These are phyloP conservation scores for Amphirosellinia nigrospora DNA, from an alignment of 495 filamentous ascomycete genomes.

Conservation along the genomic window DNA sequence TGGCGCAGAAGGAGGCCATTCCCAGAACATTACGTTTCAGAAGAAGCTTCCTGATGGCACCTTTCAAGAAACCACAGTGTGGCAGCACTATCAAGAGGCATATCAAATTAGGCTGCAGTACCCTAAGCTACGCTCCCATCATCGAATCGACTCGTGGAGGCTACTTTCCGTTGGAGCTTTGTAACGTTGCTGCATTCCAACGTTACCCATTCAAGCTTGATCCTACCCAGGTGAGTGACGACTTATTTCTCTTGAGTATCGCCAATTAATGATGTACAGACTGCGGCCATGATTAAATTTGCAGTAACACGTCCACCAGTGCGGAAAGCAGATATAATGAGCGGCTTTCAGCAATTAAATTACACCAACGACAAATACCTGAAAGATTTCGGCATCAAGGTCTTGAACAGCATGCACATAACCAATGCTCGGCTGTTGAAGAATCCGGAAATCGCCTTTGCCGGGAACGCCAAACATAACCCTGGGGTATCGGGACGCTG, in stretches of 20 bases:
- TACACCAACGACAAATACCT: too few relatives aligned
- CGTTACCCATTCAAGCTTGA: constrained; percentile 81
- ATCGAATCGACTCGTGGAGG: constrained; percentile 71
- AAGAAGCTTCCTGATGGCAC: constrained; percentile 58
- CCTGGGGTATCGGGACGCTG: constrained; percentile 73
- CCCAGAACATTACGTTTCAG: constrained; percentile 64
- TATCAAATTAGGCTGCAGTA: constrained; percentile 65
- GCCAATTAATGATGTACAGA: constrained; percentile 48
- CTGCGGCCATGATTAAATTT: constrained; percentile 85
- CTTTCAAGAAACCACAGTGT: constrained; percentile 55
- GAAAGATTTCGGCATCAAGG: constrained; percentile 76
- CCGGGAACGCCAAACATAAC: constrained; percentile 51
- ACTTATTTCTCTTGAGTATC: neutral
- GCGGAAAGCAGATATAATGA: constrained; percentile 65
- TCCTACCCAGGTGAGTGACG: constrained; percentile 53
- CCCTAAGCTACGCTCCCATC: constrained; percentile 65
- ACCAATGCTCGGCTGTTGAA: constrained; percentile 74
- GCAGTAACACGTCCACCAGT: constrained; percentile 70
- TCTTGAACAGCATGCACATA: constrained; percentile 64
- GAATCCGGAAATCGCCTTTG: constrained; percentile 73
- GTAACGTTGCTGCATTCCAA: constrained; percentile 63
- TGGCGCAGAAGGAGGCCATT: constrained; percentile 50
- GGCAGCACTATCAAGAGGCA: constrained; percentile 68
- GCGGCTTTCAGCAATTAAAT: too few relatives aligned
- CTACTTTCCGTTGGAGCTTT: constrained; percentile 79